Evolutionary conservation across 23 red algal genomes (phyloP), one percentile per base, ranked within the genome.

Genomic region (Gracilariopsis chorda): DNA sequence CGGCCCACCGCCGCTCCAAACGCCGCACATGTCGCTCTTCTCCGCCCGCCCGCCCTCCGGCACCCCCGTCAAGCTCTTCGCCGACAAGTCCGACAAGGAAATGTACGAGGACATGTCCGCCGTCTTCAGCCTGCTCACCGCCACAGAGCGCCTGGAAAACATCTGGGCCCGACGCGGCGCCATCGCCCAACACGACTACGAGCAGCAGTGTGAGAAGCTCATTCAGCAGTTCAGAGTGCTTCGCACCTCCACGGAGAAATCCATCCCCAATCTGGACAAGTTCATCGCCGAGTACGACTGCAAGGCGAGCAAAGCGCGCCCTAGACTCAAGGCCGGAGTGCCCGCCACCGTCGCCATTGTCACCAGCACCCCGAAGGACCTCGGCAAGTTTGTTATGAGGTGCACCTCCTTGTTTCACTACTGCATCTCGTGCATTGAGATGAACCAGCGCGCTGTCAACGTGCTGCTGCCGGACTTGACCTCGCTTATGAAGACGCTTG

Each of bases 281-380:
- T 89, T 89, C 51, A 89, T 89, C 29, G 68, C 65, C 44, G 85
- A 89, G 67, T 89, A 78, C 57, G 85, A 76, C 37, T 57, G 61
- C 72, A 89, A 89, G 85, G 85, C 85, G 36, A 77, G 51, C 85
- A 89, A 78, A 51, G 85, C 85, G 30, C 85, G 85, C 21, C 85
- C 65, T 13, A 24, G 85, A 2, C 27, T 89, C 11, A 70, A 59
- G 49, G 61, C 68, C 0, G 85, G 85, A 9, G 65, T 77, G 17
- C 85, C 85, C 19, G 85, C 48, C 51, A 89, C 85, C 36, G 85
- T 89, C 9, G n/a, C 14, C 19, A 30, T 28, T 11, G 85, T 53
- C 21, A 47, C 64, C 14, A 63, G 53, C 17, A 77, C 44, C 24
- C 45, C 65, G 5, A 76, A 76, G 72, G 53, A 89, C 11, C 85